phyloP scores from a whole-genome alignment of 495 filamentous ascomycete genomes.

The Pseudevernia furfuracea region DNA sequence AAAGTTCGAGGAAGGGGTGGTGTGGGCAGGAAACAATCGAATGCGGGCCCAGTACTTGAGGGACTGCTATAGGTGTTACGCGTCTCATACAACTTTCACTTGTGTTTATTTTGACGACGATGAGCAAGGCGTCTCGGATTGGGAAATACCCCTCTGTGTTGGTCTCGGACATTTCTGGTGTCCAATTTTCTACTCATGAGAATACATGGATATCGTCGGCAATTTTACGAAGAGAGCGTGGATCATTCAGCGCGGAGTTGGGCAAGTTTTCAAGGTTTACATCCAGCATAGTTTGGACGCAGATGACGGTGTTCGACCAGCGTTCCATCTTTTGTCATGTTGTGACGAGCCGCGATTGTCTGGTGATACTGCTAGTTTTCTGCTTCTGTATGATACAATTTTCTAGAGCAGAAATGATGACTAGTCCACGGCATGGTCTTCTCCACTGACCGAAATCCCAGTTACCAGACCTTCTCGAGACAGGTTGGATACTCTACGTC shows the following conservation, averaged over 20 bases:
- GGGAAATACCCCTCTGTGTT: constrained; percentile 16
- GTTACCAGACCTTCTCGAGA: neutral
- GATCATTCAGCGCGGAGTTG: neutral
- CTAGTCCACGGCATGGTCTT: neutral
- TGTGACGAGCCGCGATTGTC: neutral
- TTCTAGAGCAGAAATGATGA: neutral
- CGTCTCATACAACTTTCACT: neutral
- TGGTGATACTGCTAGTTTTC: neutral
- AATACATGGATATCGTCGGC: neutral
- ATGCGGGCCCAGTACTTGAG: neutral
- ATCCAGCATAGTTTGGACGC: neutral
- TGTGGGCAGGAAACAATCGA: constrained; percentile 9
- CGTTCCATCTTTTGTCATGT: neutral
- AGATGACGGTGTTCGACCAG: neutral
- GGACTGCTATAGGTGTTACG: constrained; percentile 1
- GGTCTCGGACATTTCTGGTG: constrained; percentile 6
- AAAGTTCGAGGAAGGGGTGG: constrained; percentile 19
- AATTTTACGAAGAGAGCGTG: neutral
- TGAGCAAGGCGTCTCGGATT: constrained; percentile 21
- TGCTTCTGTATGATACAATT: neutral
- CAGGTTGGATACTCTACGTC: neutral
- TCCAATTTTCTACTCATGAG: constrained; percentile 10
- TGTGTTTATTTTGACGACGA: constrained; percentile 8
- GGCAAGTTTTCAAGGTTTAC: neutral
- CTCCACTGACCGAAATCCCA: neutral